Base-by-base conservation (phyloP, 768 basidiomycete species). In the Pleurotus sapidus region DNA sequence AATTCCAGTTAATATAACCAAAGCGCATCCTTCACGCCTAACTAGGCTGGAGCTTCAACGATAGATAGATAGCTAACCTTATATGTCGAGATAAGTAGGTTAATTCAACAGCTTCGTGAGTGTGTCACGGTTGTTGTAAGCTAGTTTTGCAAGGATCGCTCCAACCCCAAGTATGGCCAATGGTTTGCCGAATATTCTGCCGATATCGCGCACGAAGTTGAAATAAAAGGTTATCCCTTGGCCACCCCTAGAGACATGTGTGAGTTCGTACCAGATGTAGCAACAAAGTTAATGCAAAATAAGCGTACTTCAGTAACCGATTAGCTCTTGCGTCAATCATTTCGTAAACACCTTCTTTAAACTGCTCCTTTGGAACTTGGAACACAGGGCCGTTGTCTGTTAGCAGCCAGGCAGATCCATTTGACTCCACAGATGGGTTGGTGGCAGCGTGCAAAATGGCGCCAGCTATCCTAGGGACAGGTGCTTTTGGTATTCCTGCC, bases 391-490 rank as follows among this genome's bases (percentile, higher is more conserved):
- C 82, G 59, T 80, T 73, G 59, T 84, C 81, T 2, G 72, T 70
- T 25, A 84, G 67, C 2, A 81, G 60, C 71, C 77, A 83, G 0
- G 78, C 72, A 47, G 70, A 71, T 3, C 81, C 82, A 59, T 71
- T 81, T 18, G 78, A 77, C 37, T 65, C 70, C 23, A 68, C 63
- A 61, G 80, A 72, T 1, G 76, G 70, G 48, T 81, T 73, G 8
- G 77, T 79, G 14, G 81, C 78, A 42, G 79, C 77, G 56, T 76
- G 74, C 63, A 84, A 76, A 55, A 84, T 80, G 11, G 82, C 77
- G 4, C 76, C 77, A 5, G 79, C 80, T 27, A 85, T 70, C 38
- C 81, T 75, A 12, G 70, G 61, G 6, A 82, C 68, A 6, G 81
- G 77, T 1, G 77, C 74, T 15, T 77, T 62, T 4, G 82, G 81